A percentile compares a stretch with the other conserved stretches of the same genome.
Evolutionary conservation across 2,329 filamentous ascomycete species (phyloP).

Genomic region (Dactylellina leptospora): DNA sequence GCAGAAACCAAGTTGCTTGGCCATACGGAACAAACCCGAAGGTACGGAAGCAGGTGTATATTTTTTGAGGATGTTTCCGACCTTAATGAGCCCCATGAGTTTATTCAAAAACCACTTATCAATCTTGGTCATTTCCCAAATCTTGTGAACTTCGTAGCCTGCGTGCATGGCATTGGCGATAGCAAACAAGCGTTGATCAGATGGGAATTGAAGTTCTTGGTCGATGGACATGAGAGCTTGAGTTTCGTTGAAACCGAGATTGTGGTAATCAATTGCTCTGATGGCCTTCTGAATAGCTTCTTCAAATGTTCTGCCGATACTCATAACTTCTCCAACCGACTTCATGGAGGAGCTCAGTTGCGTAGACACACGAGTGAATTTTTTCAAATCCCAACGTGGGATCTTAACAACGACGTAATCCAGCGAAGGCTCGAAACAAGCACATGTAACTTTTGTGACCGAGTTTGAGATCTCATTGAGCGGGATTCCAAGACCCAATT

Average conservation of each 20-base stretch:
- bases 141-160: slow-evolving; percentile 93
- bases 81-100: slow-evolving; percentile 89
- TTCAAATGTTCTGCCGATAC: slow-evolving; percentile 94
- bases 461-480: slow-evolving; percentile 96
- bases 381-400: slow-evolving; percentile 98
- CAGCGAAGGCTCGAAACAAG: slow-evolving; percentile 97
- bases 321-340: slow-evolving; percentile 99
- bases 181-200: slow-evolving; percentile 94
- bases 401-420: slow-evolving; percentile 99
- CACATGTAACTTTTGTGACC: slow-evolving; percentile 93
- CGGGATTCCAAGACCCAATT: slow-evolving; percentile 92
- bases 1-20: slow-evolving; percentile 93
- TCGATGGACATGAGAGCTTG: slow-evolving; percentile 94
- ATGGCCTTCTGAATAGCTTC: slow-evolving; percentile 99
- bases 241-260: slow-evolving; percentile 92
- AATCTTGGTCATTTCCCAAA: slow-evolving; percentile 98
- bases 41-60: slow-evolving; percentile 74
- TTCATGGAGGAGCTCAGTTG: slow-evolving; percentile 98
- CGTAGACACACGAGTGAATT: slow-evolving; percentile 95
- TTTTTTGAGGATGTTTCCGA: slow-evolving; percentile 78
- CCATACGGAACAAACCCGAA: slow-evolving; percentile 75
- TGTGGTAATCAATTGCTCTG: slow-evolving; percentile 91
- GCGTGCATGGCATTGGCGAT: slow-evolving; percentile 97
- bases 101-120: slow-evolving; percentile 98
- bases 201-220: slow-evolving; percentile 93